A percentile compares a stretch with the other conserved stretches of the same genome.
phyloP scores from a whole-genome alignment of 2,329 filamentous ascomycete species.

The Cytospora piceicola region DNA sequence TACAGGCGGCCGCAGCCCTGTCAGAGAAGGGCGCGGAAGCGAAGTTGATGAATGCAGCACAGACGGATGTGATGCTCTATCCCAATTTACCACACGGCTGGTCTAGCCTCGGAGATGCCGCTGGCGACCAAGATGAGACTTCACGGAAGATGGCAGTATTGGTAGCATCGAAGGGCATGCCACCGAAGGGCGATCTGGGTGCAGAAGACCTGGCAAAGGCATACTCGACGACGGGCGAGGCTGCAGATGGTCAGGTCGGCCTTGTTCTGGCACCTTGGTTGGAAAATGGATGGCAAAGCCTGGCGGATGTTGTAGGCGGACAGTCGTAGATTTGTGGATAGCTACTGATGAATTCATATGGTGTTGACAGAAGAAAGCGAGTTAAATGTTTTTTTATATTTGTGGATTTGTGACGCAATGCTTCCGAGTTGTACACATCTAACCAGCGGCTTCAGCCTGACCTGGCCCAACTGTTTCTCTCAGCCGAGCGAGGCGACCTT shows the following conservation, averaged over 20 bases:
- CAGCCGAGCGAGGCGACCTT: constrained; percentile 70
- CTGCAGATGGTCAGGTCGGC: constrained; percentile 75
- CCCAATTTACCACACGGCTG: constrained; percentile 82
- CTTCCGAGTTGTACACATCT: not conserved
- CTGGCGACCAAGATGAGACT: constrained; percentile 52
- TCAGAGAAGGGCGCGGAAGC: constrained; percentile 52
- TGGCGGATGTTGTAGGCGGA: constrained; percentile 47
- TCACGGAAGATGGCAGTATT: constrained; percentile 77
- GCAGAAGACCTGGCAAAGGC: constrained; percentile 72
- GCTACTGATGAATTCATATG: not conserved
- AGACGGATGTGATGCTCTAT: constrained; percentile 78
- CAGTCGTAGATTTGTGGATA: constrained; percentile 2
- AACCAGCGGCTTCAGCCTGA: constrained; percentile 13
- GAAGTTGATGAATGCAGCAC: constrained; percentile 65
- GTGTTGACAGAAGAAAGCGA: not conserved
- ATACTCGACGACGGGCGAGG: constrained; percentile 72
- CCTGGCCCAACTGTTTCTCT: constrained; percentile 59
- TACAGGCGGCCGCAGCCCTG: constrained; percentile 72
- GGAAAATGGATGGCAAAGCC: constrained; percentile 63
- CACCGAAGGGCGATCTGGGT: constrained; percentile 70
- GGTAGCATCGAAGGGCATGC: constrained; percentile 75
- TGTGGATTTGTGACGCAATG: not conserved
- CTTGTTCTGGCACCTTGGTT: constrained; percentile 84
- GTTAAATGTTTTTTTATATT: not conserved
- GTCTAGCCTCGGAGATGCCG: constrained; percentile 69